Base-by-base conservation (phyloP, 75 land plant species). In the Azolla pinnata region DNA sequence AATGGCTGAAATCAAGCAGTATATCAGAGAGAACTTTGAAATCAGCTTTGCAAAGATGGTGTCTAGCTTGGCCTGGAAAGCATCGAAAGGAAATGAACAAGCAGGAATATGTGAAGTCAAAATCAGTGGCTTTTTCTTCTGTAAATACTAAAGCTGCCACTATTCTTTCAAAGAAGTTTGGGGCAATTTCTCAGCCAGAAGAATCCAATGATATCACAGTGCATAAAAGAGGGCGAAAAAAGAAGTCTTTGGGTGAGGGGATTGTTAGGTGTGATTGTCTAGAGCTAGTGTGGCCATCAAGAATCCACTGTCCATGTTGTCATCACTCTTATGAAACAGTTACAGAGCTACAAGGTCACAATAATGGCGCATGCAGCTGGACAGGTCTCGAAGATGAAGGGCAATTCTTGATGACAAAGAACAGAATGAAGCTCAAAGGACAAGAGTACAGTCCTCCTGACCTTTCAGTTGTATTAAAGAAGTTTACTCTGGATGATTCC, bases 251-350 rank as follows among this genome's bases (percentile, higher is more conserved):
- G 32, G 44, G 30, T 65, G 78, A 68, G n/a, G 79, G 56, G 35
- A 65, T 90, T 74, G 75, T 67, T 40, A 62, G 89, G 25, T 92
- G 97, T 68, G 83, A 82, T 29, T 92, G 97, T 44, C 61, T 92
- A 42, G 97, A 92, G 68, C 84, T 71, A 23, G 63, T 92, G 1
- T 92, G 93, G 97, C 62, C 76, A 61, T 77, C 86, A n/a, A 63
- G 83, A 44, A 58, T 59, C 27, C 97, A 92, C 61, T 92, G 97
- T 46, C 64, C 71, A 23, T 73, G 60, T 8, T 92, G 97, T 57
- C 97, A 92, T 61, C 61, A 76, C 34, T 82, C 82, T 20, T 85
- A 85, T 62, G 57, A 50, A 7, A 62, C 66, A 33, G 25, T 19
- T 45, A 33, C 45, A 26, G 85, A 92, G 61, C 51, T 88, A 19